Evolutionary conservation across 2,329 filamentous ascomycete genomes (phyloP), one percentile per base, ranked within the genome.

Genomic region (Fusarium sp.): DNA sequence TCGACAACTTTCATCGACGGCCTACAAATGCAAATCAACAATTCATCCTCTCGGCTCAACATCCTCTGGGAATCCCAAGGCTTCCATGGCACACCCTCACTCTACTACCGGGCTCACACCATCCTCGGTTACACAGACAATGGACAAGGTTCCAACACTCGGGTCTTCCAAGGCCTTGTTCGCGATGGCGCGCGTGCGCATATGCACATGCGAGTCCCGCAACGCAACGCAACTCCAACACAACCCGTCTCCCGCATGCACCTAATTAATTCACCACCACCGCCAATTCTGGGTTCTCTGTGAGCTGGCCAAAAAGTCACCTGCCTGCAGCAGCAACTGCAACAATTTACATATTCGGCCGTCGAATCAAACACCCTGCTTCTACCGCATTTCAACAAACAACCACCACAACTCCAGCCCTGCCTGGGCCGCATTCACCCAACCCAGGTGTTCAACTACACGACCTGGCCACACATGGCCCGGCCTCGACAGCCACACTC

Each of bases 341-440:
- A 64, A 37, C 47, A 66, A 40, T 27, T 29, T 29, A 24, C 59
- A 35, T 54, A 65, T 54, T 69, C 47, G 54, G 54, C 66, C 60
- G 68, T 71, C 76, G 66, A 76, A 78, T 77, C 75, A 77, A 59
- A 18, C 62, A 50, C 58, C 67, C 67, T 76, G 52, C 63, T 58
- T 75, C 59, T 58, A 76, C 76, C 76, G 73, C 70, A 70, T 67
- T 56, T 62, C 52, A 54, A 61, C 68, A 58, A 52, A 47, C 5
- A 34, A 37, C 35, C 45, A 50, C 37, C 37, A 40, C 38, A 22
- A n/a, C 34, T 29, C 22, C 22, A 29, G 29, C 52, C 59, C n/a
- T 58, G 59, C 59, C n/a, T 58, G 59, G 70, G 63, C 38, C 60
- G 40, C 31, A 52, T 52, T 45, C 37, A 29, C 24, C 40, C 59